Percentiles rank a stretch among this genome's conserved stretches.
phyloP scores from a whole-genome alignment of 495 filamentous ascomycete species.

The Pyrenula aspistea region DNA sequence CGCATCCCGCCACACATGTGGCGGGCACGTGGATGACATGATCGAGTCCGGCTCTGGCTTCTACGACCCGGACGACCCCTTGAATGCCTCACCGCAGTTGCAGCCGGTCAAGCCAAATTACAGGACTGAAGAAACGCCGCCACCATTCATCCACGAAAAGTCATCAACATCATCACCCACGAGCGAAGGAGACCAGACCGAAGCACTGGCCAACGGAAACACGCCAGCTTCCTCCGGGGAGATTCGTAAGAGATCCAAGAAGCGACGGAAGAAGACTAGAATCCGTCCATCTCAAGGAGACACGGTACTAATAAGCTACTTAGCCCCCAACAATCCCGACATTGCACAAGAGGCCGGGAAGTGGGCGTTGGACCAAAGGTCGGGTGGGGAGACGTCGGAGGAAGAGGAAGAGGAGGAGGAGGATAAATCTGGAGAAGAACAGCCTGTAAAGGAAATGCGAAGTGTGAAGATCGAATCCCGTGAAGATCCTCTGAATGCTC shows the following conservation, averaged over 20 bases:
- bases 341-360: slow-evolving; percentile 21
- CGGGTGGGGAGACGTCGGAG: slow-evolving; percentile 4
- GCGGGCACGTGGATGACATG: not conserved
- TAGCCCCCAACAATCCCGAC: slow-evolving; percentile 34
- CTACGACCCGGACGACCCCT: slow-evolving; percentile 34
- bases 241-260: slow-evolving; percentile 20
- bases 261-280: slow-evolving; percentile 23
- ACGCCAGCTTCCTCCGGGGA: slow-evolving; percentile 13
- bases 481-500: not conserved
- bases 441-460: not conserved
- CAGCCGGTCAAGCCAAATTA: slow-evolving; percentile 13
- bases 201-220: slow-evolving; percentile 8
- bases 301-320: slow-evolving; percentile 33
- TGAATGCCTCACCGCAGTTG: slow-evolving; percentile 17
- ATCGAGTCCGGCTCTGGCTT: slow-evolving; percentile 10
- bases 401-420: not conserved
- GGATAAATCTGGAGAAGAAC: slow-evolving; percentile 7
- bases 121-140: slow-evolving; percentile 11
- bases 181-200: slow-evolving; percentile 1
- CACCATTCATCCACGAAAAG: slow-evolving; percentile 12
- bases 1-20: not conserved
- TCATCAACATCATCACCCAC: slow-evolving; percentile 19
- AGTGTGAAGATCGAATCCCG: slow-evolving; percentile 1
- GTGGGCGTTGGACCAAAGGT: slow-evolving; percentile 7
- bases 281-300: slow-evolving; percentile 23